These are phyloP conservation scores for Silene uniflora DNA, from an alignment of 148 eudicot species.

Conservation along the genomic window DNA sequence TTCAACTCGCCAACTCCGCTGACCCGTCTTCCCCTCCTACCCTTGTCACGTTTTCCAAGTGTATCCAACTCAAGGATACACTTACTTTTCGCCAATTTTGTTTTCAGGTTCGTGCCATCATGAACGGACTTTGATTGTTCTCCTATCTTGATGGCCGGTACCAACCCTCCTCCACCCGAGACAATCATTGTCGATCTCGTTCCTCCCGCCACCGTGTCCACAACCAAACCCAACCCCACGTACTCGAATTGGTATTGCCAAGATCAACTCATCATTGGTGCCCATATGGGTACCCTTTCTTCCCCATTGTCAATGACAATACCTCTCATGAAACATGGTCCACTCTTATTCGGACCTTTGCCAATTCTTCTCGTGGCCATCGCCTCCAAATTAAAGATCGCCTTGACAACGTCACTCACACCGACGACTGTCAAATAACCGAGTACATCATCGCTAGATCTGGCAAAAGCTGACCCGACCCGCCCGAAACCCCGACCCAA, in stretches of 20 bases:
- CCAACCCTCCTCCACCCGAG: not conserved
- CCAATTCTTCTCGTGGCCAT: conserved; percentile 9
- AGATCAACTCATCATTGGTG: not conserved
- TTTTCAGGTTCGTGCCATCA: not conserved
- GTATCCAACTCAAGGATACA: not conserved
- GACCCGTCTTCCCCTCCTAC: not conserved
- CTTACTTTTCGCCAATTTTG: too few relatives aligned
- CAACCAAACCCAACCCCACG: not conserved
- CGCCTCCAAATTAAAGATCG: not conserved
- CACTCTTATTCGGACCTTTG: not conserved
- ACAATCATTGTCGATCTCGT: not conserved
- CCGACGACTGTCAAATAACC: not conserved
- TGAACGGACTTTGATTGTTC: not conserved
- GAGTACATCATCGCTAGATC: too few relatives aligned
- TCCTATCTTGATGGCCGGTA: conserved; percentile 5
- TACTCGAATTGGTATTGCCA: not conserved
- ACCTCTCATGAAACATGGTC: not conserved
- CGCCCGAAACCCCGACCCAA: too few relatives aligned
- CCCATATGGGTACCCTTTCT: not conserved
- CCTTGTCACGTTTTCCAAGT: not conserved
- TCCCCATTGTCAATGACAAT: not conserved
- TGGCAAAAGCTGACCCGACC: too few relatives aligned
- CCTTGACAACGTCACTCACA: not conserved
- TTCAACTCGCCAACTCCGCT: too few relatives aligned
- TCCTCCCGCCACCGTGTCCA: too few relatives aligned